phyloP scores from a whole-genome alignment of 192 early-diverging fungal genomes.

The Gryganskiella cystojenkinii region DNA sequence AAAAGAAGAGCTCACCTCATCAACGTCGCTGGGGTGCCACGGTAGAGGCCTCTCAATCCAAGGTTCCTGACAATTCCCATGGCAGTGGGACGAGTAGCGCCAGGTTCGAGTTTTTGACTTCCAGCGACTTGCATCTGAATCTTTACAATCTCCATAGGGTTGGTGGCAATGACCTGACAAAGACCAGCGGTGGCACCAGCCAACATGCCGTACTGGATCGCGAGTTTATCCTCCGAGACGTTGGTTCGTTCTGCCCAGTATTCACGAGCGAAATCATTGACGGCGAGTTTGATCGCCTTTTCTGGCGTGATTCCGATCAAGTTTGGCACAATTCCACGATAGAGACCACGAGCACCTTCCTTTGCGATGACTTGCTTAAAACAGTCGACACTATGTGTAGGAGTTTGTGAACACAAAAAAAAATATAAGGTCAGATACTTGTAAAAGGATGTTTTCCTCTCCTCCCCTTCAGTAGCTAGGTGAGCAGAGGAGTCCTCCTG shows the following conservation, averaged over 20 bases:
- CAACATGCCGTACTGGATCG: slow-evolving; percentile 58
- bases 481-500: too few species aligned
- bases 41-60: slow-evolving; percentile 59
- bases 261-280: slow-evolving; percentile 63
- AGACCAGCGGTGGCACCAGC: slow-evolving; percentile 63
- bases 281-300: slow-evolving; percentile 69
- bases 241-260: slow-evolving; percentile 47
- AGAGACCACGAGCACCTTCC: slow-evolving; percentile 58
- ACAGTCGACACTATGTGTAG: slow-evolving; percentile 36
- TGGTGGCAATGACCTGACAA: slow-evolving; percentile 67
- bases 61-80: slow-evolving; percentile 53
- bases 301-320: slow-evolving; percentile 64
- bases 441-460: too few species aligned
- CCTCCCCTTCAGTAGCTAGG: too few species aligned
- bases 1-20: slow-evolving; percentile 19
- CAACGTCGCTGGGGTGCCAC: slow-evolving; percentile 56
- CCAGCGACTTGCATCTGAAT: slow-evolving; percentile 64
- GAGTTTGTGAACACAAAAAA: background rate
- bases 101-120: slow-evolving; percentile 23
- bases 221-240: slow-evolving; percentile 48
- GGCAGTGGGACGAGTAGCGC: slow-evolving; percentile 36
- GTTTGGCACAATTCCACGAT: slow-evolving; percentile 61
- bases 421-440: too few species aligned
- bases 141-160: slow-evolving; percentile 71
- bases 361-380: slow-evolving; percentile 53